A percentile compares a stretch with the other conserved stretches of the same genome.
Evolutionary conservation across 140 eudicot species (phyloP).

Genomic region (Flaveria floridana): DNA sequence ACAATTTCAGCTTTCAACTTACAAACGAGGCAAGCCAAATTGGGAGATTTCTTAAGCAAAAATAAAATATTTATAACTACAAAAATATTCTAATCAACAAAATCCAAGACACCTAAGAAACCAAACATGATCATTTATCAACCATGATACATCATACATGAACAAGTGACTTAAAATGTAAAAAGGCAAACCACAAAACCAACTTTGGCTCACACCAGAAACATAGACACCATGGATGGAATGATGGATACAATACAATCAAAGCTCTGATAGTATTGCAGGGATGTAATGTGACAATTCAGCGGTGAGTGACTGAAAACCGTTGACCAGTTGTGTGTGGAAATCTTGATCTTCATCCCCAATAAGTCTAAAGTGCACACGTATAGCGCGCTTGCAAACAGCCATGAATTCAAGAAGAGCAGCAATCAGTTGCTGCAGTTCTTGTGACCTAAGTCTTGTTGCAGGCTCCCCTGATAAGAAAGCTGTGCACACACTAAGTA

Average conservation of each 20-base stretch:
- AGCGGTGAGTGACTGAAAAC: constrained; percentile 96
- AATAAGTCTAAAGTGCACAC: constrained; percentile 90
- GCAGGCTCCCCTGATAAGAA: constrained; percentile 99
- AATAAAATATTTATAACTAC: constrained; percentile 29
- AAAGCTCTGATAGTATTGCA: constrained; percentile 96
- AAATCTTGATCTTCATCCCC: constrained; percentile 99
- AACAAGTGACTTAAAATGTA: constrained; percentile 26
- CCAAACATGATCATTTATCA: constrained; percentile 36
- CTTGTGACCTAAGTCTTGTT: constrained; percentile 92
- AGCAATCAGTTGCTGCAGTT: constrained; percentile 90
- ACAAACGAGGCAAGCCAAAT: constrained; percentile 29
- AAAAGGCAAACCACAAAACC: constrained; percentile 34
- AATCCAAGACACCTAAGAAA: constrained; percentile 26
- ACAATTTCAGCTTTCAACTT: background rate
- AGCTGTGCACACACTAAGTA: constrained; percentile 93
- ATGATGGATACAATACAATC: constrained; percentile 34
- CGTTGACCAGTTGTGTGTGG: constrained; percentile 92
- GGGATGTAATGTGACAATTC: constrained; percentile 98
- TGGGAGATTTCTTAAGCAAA: background rate
- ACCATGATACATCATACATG: constrained; percentile 35
- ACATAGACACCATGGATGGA: constrained; percentile 20
- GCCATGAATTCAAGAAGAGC: constrained; percentile 99
- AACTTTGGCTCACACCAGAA: constrained; percentile 8
- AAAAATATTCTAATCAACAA: constrained; percentile 25
- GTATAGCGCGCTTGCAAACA: constrained; percentile 92